Base-by-base conservation (phyloP, 2,329 filamentous ascomycete genomes). In the Nemania bipapillata region DNA sequence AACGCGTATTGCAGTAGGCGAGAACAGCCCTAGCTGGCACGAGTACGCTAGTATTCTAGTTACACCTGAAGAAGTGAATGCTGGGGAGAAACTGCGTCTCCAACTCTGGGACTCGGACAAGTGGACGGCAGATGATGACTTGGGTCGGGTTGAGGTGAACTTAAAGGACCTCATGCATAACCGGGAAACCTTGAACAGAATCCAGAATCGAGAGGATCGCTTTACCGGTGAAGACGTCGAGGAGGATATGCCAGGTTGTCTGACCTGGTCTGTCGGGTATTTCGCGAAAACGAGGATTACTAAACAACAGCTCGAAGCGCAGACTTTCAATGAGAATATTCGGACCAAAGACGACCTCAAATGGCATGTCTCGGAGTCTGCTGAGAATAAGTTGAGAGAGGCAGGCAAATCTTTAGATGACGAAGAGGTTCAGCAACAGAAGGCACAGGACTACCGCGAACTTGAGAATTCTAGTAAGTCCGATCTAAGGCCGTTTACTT, bases 81-180 rank as follows among this genome's bases (percentile, higher is more conserved):
- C 92, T 0, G 86, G 90, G 24, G 91, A 92, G 78, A 88, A 86
- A 37, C 77, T 94, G 9, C 86, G 90, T 2, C 75, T 93, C 1
- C 90, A 93, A 74, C 82, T 93, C 0, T 94, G 91, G 91, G 91
- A 94, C 73, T 92, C 90, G 1, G 91, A 93, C 76, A 88, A 89
- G 50, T 85, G 87, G 59, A 90, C 88, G 1, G 91, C 91, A 1
- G 91, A 93, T 74, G 91, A 93, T 73, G 91, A 93, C 74, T 82
- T 93, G 1, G 91, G 91, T 17, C 86, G 91, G 17, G 91, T 93
- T 15, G 91, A 93, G 76, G 79, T 93, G 8, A 86, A 88, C 67
- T 78, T 93, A 35, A 90, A 90, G 74, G 79, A 87, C 3, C 75
- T 93, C 5, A 92, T 93, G 86, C 84, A 83, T 62, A 83, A 81